phyloP scores from a whole-genome alignment of 2,329 filamentous ascomycete species.

The Macrophomina phaseolina region DNA sequence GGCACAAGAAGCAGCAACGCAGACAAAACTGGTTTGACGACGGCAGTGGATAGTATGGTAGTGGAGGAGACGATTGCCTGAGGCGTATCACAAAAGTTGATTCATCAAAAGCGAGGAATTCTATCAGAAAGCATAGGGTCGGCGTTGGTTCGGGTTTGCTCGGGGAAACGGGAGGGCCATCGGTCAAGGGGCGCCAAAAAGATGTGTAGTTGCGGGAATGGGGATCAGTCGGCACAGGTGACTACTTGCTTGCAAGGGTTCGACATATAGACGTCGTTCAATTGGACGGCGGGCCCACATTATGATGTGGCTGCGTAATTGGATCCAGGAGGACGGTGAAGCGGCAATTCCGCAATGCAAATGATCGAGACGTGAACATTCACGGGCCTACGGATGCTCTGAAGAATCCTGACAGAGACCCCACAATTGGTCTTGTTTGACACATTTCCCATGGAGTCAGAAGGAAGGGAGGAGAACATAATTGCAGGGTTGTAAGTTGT shows the following conservation, averaged over 20 bases:
- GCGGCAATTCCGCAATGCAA: neutral
- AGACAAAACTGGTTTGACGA: constrained; percentile 24
- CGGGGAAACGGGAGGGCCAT: constrained; percentile 17
- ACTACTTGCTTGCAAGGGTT: neutral
- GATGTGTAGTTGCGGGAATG: constrained; percentile 16
- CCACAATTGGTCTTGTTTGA: no score
- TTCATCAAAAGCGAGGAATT: constrained; percentile 12
- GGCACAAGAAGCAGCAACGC: constrained; percentile 48
- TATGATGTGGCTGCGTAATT: constrained; percentile 10
- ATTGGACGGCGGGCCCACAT: constrained; percentile 5
- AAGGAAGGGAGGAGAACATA: neutral
- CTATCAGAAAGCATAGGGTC: constrained; percentile 7
- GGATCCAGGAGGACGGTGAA: neutral
- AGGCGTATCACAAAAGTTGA: constrained; percentile 2
- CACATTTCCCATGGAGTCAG: no score
- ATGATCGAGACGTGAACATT: neutral
- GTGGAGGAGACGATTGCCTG: constrained; percentile 23
- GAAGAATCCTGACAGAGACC: neutral
- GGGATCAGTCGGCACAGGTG: constrained; percentile 14
- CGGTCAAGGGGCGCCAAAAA: neutral
- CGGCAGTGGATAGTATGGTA: constrained; percentile 19
- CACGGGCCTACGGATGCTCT: constrained; percentile 6
- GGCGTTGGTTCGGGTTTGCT: constrained; percentile 25
- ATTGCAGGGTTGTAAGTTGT: neutral
- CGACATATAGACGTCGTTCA: neutral